Percentiles rank a stretch among this genome's conserved stretches.
phyloP scores from a whole-genome alignment of 1,139 yeast genomes.

The Suhomyces guaymorum region DNA sequence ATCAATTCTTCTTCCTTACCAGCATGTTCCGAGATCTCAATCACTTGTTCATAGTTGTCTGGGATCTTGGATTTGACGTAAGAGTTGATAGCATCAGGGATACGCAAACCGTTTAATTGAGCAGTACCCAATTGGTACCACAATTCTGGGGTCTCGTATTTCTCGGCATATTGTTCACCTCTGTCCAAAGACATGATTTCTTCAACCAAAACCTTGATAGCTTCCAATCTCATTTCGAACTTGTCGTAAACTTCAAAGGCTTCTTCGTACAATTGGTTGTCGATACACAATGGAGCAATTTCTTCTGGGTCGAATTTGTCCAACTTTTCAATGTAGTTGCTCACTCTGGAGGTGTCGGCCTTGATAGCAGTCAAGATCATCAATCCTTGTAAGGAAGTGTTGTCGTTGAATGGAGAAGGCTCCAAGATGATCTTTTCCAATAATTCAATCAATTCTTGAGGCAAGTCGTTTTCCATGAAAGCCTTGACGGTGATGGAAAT shows the following conservation, averaged over 20 bases:
- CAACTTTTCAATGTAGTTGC: conserved; percentile 80
- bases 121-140: conserved; percentile 98
- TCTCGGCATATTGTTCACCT: conserved; percentile 92
- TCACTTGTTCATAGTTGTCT: conserved; percentile 84
- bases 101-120: conserved; percentile 89
- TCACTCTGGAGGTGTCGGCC: conserved; percentile 87
- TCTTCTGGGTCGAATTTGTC: conserved; percentile 92
- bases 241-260: conserved; percentile 92
- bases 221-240: conserved; percentile 74
- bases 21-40: conserved; percentile 93
- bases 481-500: conserved; percentile 95
- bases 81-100: conserved; percentile 88
- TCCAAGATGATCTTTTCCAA: conserved; percentile 94
- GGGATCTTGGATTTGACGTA: conserved; percentile 92
- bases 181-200: conserved; percentile 93
- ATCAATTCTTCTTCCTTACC: conserved; percentile 94
- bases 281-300: conserved; percentile 90
- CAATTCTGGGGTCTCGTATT: conserved; percentile 78
- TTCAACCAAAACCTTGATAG: conserved; percentile 88
- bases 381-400: conserved; percentile 91
- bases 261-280: conserved; percentile 86
- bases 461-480: conserved; percentile 93
- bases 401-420: conserved; percentile 95
- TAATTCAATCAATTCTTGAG: conserved; percentile 88
- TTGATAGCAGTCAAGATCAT: conserved; percentile 91